phyloP scores from a whole-genome alignment of 2,329 filamentous ascomycete genomes.

The Neurospora crassa region DNA sequence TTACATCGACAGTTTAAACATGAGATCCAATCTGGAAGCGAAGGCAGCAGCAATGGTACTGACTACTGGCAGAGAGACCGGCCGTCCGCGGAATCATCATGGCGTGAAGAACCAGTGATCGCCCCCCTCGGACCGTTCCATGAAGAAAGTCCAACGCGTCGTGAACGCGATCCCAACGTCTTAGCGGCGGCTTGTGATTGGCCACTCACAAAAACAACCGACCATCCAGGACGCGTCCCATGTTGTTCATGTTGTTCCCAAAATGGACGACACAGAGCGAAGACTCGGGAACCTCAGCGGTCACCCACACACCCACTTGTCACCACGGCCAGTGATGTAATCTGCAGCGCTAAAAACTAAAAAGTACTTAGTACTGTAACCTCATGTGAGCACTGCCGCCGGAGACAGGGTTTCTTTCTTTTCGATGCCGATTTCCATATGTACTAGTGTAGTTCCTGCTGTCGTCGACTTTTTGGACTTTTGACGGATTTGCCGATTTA shows the following conservation, averaged over 20 bases:
- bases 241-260: neutral
- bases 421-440: neutral
- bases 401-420: neutral
- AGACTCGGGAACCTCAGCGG: neutral
- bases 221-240: neutral
- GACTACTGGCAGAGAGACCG: neutral
- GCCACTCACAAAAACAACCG: neutral
- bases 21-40: neutral
- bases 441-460: neutral
- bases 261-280: neutral
- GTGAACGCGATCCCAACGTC: neutral
- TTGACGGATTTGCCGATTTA: too few relatives aligned
- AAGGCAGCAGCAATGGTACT: neutral
- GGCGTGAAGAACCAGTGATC: neutral
- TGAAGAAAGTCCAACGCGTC: neutral
- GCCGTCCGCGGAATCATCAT: neutral
- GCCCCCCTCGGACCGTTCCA: neutral
- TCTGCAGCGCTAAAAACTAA: neutral
- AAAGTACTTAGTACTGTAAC: neutral
- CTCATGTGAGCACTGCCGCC: neutral
- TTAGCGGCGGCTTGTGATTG: neutral
- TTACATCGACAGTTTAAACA: neutral
- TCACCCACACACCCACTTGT: neutral
- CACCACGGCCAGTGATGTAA: neutral
- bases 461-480: neutral